Base-by-base conservation (phyloP, 371 early-diverging fungal species). In the Smittium culicis region DNA sequence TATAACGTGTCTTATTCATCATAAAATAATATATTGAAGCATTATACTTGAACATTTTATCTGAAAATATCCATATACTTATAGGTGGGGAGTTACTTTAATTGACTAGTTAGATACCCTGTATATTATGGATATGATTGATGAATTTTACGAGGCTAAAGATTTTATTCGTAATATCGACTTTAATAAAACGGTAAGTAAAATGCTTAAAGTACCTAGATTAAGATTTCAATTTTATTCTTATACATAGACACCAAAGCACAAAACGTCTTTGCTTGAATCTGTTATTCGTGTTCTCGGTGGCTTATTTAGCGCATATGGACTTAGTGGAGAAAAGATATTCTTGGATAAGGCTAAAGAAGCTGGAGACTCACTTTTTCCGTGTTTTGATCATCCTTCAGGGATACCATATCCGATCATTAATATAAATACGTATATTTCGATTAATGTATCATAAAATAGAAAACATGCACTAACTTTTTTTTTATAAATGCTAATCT, bases 241-340 rank as follows among this genome's bases (percentile, higher is more conserved):
- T 45, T 45, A 45, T 45, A 11, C 45, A 20, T 29, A 82, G 74
- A 79, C 86, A 63, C 83, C 77, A 14, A 80, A 86, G 20, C 58
- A 62, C 58, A 16, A 25, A 8, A 91, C 93, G 24, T 88, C 86
- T 67, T 80, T 94, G 29, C 96, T 97, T 76, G 98, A 97, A 77
- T 90, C 91, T 20, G 92, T 88, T 0, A 97, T 97, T 65, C 86
- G 98, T 0, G 83, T 93, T 0, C 75, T 97, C 14, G 98, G 98
- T 20, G 94, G 93, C 5, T 73, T 95, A 20, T 71, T 95, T 32
- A 84, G 88, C 32, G 89, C 91, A 0, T 77, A 77, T 29, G 88
- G 92, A 69, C 82, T 92, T 66, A 78, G 91, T 31, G 82, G 86
- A 0, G 82, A 82, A 28, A 77, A 83, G 16, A 63, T 71, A 69